Base-by-base conservation (phyloP, 2,329 filamentous ascomycete genomes). In the Botrytis porri region DNA sequence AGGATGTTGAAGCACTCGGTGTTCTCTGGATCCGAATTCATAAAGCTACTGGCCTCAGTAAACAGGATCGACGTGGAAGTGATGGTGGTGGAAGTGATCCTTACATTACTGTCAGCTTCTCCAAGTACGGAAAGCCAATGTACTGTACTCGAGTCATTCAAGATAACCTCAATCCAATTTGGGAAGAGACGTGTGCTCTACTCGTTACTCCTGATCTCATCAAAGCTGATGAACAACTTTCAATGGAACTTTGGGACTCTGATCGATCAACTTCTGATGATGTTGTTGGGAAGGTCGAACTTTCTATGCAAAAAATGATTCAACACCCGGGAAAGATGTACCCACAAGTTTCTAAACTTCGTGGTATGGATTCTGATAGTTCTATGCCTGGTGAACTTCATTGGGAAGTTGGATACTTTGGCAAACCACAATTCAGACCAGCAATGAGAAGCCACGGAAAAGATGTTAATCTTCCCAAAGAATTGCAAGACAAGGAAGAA, bases 71-170 rank as follows among this genome's bases (percentile, higher is more conserved):
- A 65, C 90, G 93, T 73, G 95, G 94, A 59, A 95, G 90, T 79
- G 88, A 91, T 70, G 92, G 94, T 29, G 95, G 96, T 48, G 95
- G 95, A 62, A 97, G 93, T 69, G 96, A 99, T 78, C 94, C 95
- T 0, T 98, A 98, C 82, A 97, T 98, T 80, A 98, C 95, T 45
- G 87, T 98, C 51, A 92, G 93, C 59, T 98, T 97, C 85, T 97
- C 93, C 79, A 98, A 98, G 82, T 98, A 98, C 78, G 93, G 93
- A 73, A 99, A 99, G 83, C 95, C 95, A 2, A 97, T 97, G 88
- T 98, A 97, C 83, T 98, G 95, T 82, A 98, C 96, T 1, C 90
- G 96, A 65, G 95, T 98, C 69, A 98, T 98, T 76, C 94, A 95
- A 70, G 95, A 98, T 79, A 92, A 98, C 77, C 87, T 97, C 71